Evolutionary conservation across 2,329 filamentous ascomycete genomes (phyloP), one percentile per base, ranked within the genome.

Genomic region (Samsoniella hepiali): DNA sequence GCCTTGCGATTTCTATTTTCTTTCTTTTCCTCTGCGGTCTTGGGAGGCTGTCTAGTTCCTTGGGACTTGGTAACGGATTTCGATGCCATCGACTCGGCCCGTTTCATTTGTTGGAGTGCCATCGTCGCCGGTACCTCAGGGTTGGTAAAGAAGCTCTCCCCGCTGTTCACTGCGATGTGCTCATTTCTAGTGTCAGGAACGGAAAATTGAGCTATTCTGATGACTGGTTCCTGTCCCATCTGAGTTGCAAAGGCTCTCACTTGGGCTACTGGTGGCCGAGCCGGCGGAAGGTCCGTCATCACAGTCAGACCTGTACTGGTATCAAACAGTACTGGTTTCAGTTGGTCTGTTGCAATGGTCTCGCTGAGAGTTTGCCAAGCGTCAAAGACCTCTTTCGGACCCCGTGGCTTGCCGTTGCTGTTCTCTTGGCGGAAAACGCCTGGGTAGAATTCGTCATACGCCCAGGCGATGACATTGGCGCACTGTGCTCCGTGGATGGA

Each of bases 391-490:
- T 63, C 51, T 5, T 50, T 29, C 4, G 42, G 51, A 13, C 49
- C 38, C n/a, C 56, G 50, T 44, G 42, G 42, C 44, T n/a, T 49
- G 27, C 60, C 60, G n/a, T 57, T 38, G 31, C 15, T 42, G 17
- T 53, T 53, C 27, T 63, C 60, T 29, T 57, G 53, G 6, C 34
- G 31, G 44, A 63, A 63, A 31, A 63, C 55, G n/a, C 55, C 62
- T 5, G 62, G 62, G 29, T 63, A 63, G 42, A 58, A 59, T 44
- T 59, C 49, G 36, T 58, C 62, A 55, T 58, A 59, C 8, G 49
- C 34, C 62, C 62, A 59, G 15, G 51, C 56, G 22, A 63, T 47
- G 3, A 49, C 56, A 36, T 63, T 51, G 29, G 62, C 56, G 11
- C 38, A 47, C 38, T 53, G 31, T 1, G 56, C 49, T 5, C 45